phyloP scores from a whole-genome alignment of 495 filamentous ascomycete species.

The Aspergillus homomorphus region DNA sequence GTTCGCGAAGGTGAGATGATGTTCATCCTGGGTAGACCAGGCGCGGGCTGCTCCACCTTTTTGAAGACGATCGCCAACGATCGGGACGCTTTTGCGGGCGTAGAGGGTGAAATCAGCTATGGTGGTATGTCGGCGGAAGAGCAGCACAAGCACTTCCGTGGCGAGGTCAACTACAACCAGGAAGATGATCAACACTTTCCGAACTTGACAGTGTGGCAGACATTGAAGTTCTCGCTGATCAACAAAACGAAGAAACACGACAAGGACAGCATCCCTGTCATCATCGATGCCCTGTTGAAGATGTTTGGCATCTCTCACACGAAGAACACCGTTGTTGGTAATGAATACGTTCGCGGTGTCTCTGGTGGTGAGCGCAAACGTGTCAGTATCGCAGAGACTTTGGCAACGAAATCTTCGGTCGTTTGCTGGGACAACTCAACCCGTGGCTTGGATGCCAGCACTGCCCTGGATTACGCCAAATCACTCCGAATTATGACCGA shows the following conservation, averaged over 20 bases:
- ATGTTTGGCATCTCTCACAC: slow-evolving; percentile 83
- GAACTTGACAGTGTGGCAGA: slow-evolving; percentile 74
- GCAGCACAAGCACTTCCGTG: slow-evolving; percentile 65
- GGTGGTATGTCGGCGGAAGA: slow-evolving; percentile 71
- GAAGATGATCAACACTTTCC: slow-evolving; percentile 84
- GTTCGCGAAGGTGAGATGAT: slow-evolving; percentile 80
- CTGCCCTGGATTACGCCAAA: slow-evolving; percentile 76
- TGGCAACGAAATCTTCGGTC: slow-evolving; percentile 63
- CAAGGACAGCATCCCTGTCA: slow-evolving; percentile 63
- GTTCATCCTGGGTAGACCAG: slow-evolving; percentile 77
- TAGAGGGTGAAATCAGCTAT: slow-evolving; percentile 71
- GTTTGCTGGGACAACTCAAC: slow-evolving; percentile 75
- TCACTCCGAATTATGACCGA: slow-evolving; percentile 81
- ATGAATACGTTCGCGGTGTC: slow-evolving; percentile 75
- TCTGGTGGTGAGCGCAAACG: slow-evolving; percentile 71
- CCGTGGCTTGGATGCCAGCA: slow-evolving; percentile 74
- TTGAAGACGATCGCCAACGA: slow-evolving; percentile 76
- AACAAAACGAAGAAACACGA: slow-evolving; percentile 78
- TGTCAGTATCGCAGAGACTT: slow-evolving; percentile 66
- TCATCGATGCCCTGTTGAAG: slow-evolving; percentile 60
- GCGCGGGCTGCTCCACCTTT: slow-evolving; percentile 77
- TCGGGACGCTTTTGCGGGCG: slow-evolving; percentile 58
- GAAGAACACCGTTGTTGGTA: slow-evolving; percentile 77
- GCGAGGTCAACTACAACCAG: slow-evolving; percentile 79
- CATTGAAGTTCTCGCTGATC: slow-evolving; percentile 75